Evolutionary conservation across 495 filamentous ascomycete species (phyloP).

Genomic region (Massariosphaeria phaeospora): DNA sequence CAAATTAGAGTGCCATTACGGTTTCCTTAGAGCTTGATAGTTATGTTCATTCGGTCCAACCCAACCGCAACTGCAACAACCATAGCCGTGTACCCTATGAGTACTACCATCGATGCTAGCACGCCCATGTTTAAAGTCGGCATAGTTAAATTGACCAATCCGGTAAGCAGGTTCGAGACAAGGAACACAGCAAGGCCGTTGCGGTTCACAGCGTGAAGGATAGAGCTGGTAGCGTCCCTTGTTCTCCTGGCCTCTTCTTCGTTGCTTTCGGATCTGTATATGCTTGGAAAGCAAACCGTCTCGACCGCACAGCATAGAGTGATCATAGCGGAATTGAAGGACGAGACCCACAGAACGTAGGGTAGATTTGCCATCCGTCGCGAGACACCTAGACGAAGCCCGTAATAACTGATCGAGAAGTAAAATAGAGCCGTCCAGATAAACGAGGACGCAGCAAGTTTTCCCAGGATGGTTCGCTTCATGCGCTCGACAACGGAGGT

Average conservation of each 20-base stretch:
- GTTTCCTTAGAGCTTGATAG: constrained; percentile 70
- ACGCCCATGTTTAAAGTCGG: constrained; percentile 68
- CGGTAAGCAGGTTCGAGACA: constrained; percentile 82
- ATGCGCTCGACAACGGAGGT: constrained; percentile 34
- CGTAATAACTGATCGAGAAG: constrained; percentile 62
- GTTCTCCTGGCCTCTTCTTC: constrained; percentile 49
- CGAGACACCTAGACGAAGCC: constrained; percentile 63
- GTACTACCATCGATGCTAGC: constrained; percentile 61
- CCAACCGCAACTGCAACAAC: constrained; percentile 63
- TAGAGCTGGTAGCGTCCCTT: constrained; percentile 63
- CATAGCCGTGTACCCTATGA: constrained; percentile 64
- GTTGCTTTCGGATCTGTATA: constrained; percentile 51
- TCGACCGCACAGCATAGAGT: constrained; percentile 73
- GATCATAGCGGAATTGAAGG: constrained; percentile 80
- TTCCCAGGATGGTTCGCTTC: constrained; percentile 52
- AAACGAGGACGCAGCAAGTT: constrained; percentile 54
- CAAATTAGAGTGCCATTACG: too few relatives aligned
- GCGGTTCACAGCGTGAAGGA: constrained; percentile 78
- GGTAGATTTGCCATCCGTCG: constrained; percentile 88
- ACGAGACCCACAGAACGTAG: constrained; percentile 84
- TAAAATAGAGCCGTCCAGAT: constrained; percentile 66
- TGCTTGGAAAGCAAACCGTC: constrained; percentile 65
- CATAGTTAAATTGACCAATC: constrained; percentile 78
- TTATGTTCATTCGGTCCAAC: constrained; percentile 67
- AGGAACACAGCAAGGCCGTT: constrained; percentile 87